phyloP scores from a whole-genome alignment of 2,329 filamentous ascomycete species.

The Pseudogymnoascus sp. region DNA sequence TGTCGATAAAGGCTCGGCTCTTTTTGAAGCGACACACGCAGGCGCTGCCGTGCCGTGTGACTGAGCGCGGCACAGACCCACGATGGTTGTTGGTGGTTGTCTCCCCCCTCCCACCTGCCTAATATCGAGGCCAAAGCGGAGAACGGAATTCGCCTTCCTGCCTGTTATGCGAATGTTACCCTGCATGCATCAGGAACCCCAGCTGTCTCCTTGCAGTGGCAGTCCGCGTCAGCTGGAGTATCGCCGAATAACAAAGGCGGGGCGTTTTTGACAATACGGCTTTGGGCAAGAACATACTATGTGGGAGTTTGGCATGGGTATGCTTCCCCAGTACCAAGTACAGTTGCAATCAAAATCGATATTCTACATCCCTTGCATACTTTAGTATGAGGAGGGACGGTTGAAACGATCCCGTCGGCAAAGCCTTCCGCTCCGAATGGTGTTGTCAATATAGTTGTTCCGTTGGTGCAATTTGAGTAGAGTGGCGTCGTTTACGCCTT shows the following conservation, averaged over 20 bases:
- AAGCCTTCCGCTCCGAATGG: background rate
- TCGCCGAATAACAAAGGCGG: background rate
- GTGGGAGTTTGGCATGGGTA: background rate
- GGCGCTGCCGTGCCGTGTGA: background rate
- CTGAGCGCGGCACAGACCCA: background rate
- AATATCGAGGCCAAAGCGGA: slow-evolving; percentile 6
- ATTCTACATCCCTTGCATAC: background rate
- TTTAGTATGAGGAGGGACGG: background rate
- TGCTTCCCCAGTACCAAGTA: background rate
- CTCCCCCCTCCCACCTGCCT: background rate
- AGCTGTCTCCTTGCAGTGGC: background rate
- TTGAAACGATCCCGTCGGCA: background rate
- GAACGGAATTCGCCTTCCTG: background rate
- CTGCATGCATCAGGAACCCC: background rate
- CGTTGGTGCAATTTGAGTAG: background rate
- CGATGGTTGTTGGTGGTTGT: background rate
- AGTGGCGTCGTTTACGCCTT: background rate
- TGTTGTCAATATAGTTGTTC: background rate
- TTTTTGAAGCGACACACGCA: slow-evolving; percentile 6
- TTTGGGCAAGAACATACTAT: background rate
- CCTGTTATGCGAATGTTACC: background rate
- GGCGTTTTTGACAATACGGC: background rate
- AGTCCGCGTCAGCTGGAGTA: background rate
- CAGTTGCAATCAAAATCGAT: background rate
- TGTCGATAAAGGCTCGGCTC: background rate